A percentile compares a stretch with the other conserved stretches of the same genome.
Evolutionary conservation across 768 basidiomycete genomes (phyloP).

Genomic region (Suillus spraguei): DNA sequence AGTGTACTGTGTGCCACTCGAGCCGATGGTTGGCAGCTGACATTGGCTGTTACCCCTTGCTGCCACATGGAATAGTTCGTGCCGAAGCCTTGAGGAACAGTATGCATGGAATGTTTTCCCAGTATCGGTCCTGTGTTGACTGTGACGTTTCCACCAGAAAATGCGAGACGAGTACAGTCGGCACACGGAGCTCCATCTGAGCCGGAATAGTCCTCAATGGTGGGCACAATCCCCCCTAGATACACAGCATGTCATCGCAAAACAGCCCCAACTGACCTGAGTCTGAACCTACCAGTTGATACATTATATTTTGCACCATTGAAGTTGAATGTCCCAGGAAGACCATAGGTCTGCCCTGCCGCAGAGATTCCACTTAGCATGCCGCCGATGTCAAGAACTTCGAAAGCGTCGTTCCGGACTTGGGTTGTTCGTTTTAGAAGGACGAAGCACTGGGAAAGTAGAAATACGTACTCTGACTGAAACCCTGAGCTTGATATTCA

Average conservation of each 20-base stretch:
- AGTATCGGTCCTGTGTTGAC: neutral
- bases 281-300: conserved; percentile 6
- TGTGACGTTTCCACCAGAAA: conserved; percentile 8
- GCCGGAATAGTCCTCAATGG: conserved; percentile 6
- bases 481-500: conserved; percentile 12
- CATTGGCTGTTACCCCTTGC: conserved; percentile 11
- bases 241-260: neutral
- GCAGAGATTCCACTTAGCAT: conserved; percentile 20
- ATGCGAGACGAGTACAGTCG: conserved; percentile 5
- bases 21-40: neutral
- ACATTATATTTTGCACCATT: conserved; percentile 22
- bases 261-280: neutral
- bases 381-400: conserved; percentile 17
- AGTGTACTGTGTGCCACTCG: conserved; percentile 1
- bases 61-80: conserved; percentile 10
- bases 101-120: neutral
- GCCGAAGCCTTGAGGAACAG: neutral
- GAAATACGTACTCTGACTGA: conserved; percentile 9
- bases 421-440: neutral
- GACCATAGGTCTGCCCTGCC: conserved; percentile 13
- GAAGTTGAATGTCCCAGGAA: neutral
- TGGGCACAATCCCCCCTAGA: conserved; percentile 10
- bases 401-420: conserved; percentile 20
- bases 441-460: neutral
- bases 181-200: neutral